phyloP scores from a whole-genome alignment of 1,284 basidiomycete genomes.

The Rhodotorula sp. region DNA sequence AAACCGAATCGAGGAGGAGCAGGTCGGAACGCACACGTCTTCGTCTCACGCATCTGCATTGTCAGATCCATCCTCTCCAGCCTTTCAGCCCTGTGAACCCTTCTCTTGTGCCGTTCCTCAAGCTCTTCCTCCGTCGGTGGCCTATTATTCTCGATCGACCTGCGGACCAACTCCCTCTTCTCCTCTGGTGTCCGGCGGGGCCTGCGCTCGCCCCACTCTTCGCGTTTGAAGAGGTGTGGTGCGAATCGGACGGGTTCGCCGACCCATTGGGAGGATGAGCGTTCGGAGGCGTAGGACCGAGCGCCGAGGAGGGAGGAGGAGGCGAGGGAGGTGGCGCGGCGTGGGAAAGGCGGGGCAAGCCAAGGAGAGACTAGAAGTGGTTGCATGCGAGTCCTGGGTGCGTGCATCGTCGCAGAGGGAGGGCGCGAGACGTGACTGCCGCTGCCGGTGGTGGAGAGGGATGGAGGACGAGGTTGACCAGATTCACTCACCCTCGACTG shows the following conservation, averaged over 20 bases:
- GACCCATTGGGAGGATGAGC: too few species aligned
- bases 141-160: too few species aligned
- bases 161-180: too few species aligned
- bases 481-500: neutral
- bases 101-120: neutral
- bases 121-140: slow-evolving; percentile 4
- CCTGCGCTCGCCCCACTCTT: too few species aligned
- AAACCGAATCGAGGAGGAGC: neutral
- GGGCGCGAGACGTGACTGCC: too few species aligned
- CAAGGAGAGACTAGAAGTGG: neutral
- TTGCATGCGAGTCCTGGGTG: neutral
- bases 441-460: too few species aligned
- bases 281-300: neutral
- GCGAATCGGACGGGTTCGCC: too few species aligned
- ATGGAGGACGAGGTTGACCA: neutral
- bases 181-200: too few species aligned
- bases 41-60: slow-evolving; percentile 27
- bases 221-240: too few species aligned
- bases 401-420: too few species aligned
- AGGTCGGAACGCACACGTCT: slow-evolving; percentile 24
- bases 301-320: too few species aligned
- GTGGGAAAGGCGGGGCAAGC: neutral
- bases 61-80: slow-evolving; percentile 32
- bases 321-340: neutral
- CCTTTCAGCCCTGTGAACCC: slow-evolving; percentile 23